Conservation (phyloP, 495 filamentous ascomycete species). For the Pyrenula aspistea region DNA sequence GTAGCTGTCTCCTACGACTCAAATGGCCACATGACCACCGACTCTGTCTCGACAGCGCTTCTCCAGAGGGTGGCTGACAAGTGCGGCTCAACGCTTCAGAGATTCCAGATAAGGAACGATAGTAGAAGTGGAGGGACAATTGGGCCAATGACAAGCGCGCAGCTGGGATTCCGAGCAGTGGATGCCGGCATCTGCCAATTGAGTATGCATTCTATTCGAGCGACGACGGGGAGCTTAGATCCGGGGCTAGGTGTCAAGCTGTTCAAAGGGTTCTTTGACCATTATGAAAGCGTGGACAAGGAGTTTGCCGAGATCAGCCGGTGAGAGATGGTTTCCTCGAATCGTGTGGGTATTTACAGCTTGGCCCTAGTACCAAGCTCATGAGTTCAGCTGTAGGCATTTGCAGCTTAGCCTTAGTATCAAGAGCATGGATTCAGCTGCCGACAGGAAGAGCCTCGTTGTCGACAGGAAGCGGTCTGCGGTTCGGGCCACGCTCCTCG, state of each 20-base stretch:
- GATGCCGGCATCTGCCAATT: conserved; percentile 89
- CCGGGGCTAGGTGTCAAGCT: conserved; percentile 80
- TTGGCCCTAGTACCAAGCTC: no score
- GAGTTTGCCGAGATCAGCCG: conserved; percentile 56
- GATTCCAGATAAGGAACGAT: conserved; percentile 95
- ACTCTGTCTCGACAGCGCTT: conserved; percentile 66
- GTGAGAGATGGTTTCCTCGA: no score
- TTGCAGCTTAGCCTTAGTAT: no score
- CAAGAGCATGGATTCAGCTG: no score
- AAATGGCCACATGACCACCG: conserved; percentile 89
- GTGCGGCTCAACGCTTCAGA: conserved; percentile 56
- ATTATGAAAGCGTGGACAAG: conserved; percentile 75
- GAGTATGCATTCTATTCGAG: conserved; percentile 89
- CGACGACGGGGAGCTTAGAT: conserved; percentile 76
- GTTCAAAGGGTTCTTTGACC: conserved; percentile 82
- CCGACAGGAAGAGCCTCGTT: no score
- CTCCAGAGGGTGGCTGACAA: conserved; percentile 63
- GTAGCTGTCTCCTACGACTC: conserved; percentile 74
- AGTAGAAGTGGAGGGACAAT: conserved; percentile 80
- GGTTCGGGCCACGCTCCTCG: no score
- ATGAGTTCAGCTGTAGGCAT: no score
- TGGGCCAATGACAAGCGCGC: conserved; percentile 77
- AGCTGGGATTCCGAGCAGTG: conserved; percentile 72
- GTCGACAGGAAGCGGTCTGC: no score
- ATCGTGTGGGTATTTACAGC: no score